A percentile compares a stretch with the other conserved stretches of the same genome.
These are phyloP conservation scores for Fusarium staphyleae DNA, from an alignment of 2,329 filamentous ascomycete species.

Conservation along the genomic window DNA sequence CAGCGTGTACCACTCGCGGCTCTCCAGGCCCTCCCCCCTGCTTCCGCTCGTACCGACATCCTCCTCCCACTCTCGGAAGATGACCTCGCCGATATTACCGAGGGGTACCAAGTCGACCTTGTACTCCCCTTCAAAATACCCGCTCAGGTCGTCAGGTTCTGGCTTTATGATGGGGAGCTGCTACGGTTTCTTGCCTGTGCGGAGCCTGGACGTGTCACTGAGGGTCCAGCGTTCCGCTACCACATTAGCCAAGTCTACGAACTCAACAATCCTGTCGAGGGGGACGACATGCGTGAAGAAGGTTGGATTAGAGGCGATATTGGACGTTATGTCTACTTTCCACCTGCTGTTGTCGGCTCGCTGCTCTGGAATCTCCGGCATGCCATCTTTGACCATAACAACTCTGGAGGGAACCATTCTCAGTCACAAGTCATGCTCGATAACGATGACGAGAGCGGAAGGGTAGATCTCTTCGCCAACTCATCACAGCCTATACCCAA, in stretches of 20 bases:
- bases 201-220: slow-evolving; percentile 48
- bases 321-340: slow-evolving; percentile 61
- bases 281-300: slow-evolving; percentile 59
- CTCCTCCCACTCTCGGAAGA: slow-evolving; percentile 59
- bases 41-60: slow-evolving; percentile 60
- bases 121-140: slow-evolving; percentile 64
- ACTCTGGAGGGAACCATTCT: slow-evolving; percentile 32
- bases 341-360: slow-evolving; percentile 63
- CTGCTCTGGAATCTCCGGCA: slow-evolving; percentile 65
- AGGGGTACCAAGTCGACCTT: slow-evolving; percentile 61
- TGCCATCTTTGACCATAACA: slow-evolving; percentile 51
- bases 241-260: slow-evolving; percentile 60
- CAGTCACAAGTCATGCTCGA: slow-evolving; percentile 16
- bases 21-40: slow-evolving; percentile 56
- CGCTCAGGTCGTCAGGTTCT: slow-evolving; percentile 63
- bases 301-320: slow-evolving; percentile 61
- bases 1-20: slow-evolving; percentile 60
- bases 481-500: slow-evolving; percentile 24
- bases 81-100: slow-evolving; percentile 57
- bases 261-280: slow-evolving; percentile 64
- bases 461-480: slow-evolving; percentile 32
- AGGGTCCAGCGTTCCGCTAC: slow-evolving; percentile 40
- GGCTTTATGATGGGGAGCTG: slow-evolving; percentile 64
- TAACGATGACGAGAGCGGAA: slow-evolving; percentile 25
- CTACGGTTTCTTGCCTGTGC: slow-evolving; percentile 67